phyloP scores from a whole-genome alignment of 2,329 filamentous ascomycete species.

The Aspergillus sp. region DNA sequence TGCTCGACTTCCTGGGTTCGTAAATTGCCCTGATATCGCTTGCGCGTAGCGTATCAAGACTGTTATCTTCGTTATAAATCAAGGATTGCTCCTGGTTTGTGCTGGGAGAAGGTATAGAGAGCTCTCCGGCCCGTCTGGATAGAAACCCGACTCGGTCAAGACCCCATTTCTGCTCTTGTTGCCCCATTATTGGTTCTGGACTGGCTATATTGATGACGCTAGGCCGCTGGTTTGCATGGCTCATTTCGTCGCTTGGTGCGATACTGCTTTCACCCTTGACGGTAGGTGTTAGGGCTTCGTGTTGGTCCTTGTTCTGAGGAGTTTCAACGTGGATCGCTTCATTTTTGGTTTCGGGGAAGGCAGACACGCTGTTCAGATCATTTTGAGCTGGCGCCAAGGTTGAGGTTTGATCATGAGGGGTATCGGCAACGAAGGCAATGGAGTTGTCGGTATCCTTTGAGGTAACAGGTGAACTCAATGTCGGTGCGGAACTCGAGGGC shows the following conservation, averaged over 20 bases:
- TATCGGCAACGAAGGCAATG: neutral
- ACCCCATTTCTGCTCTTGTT: neutral
- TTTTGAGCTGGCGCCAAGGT: too few species aligned
- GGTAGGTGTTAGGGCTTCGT: too few species aligned
- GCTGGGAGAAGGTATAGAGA: too few species aligned
- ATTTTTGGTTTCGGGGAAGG: neutral
- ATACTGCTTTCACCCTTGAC: neutral
- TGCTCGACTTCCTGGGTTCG: conserved; percentile 26
- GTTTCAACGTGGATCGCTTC: neutral
- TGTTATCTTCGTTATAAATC: conserved; percentile 32
- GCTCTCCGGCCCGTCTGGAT: neutral
- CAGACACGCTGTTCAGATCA: neutral
- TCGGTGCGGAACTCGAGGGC: neutral
- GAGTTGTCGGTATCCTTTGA: neutral
- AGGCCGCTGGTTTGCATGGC: neutral
- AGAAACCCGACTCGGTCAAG: conserved; percentile 4
- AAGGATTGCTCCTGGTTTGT: conserved; percentile 9
- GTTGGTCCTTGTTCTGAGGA: neutral
- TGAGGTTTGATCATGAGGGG: neutral
- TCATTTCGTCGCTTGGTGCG: neutral
- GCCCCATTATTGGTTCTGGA: neutral
- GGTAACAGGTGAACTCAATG: neutral
- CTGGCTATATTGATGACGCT: neutral
- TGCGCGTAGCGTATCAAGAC: conserved; percentile 39
- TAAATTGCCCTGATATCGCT: conserved; percentile 43